Evolutionary conservation across 129 eudicot genomes (phyloP), one percentile per base, ranked within the genome.

Genomic region (Flaveria trinervia): DNA sequence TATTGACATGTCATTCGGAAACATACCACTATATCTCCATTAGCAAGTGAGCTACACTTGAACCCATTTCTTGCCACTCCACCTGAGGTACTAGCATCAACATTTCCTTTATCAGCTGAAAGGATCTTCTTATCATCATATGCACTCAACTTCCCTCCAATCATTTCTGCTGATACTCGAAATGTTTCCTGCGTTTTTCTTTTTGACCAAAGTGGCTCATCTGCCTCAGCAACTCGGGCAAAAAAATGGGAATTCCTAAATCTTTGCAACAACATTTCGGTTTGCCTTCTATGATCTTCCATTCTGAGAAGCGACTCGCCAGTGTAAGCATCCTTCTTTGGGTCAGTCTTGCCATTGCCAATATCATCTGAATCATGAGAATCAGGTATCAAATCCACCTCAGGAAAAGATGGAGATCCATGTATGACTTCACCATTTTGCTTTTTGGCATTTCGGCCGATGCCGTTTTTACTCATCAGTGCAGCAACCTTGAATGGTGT

Each of bases 21-120:
- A 86, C 96, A 89, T 86, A 94, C 98, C 98, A 91, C 97, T 87
- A 94, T 84, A 82, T 94, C 98, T 81, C 98, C 98, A 84, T 91
- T 94, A 60, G 92, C 71, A 79, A 94, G 96, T 36, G 97, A 82
- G 69, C 82, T 73, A 84, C 97, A 94, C 77, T 86, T 79, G 18
- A 91, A 87, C 71, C 86, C 88, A 67, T 88, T 84, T 91, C 97
- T 84, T 23, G 97, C 97, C 74, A 94, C 83, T 74, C 98, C 98
- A 28, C 98, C 97, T 20, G 98, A 91, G 76, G 89, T 86, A 18
- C 83, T 78, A 48, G 92, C 90, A 84, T 94, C 96, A 84, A 85
- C 82, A 66, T 80, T 83, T 73, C 89, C 98, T 62, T 72, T 86
- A 80, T 94, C 98, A 89, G 84, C 83, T 12, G 85, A 83, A 72